Base-by-base conservation (phyloP, 2,329 filamentous ascomycete genomes). In the Fusarium paranaense region DNA sequence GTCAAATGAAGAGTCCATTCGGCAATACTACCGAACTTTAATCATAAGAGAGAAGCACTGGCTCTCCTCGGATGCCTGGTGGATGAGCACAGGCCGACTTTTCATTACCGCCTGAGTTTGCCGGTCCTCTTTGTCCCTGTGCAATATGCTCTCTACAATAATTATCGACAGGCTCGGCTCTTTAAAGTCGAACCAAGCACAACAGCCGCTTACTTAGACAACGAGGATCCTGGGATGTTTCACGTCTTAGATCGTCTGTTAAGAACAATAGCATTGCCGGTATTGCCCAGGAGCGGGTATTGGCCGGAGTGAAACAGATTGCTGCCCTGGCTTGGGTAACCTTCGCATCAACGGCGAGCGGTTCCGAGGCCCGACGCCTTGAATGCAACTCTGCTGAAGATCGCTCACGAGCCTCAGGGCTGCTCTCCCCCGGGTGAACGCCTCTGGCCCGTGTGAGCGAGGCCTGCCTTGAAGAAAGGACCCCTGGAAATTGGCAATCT, bases 401-500 rank as follows among this genome's bases (percentile, higher is more conserved):
- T 38, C 45, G 18, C 59, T 54, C 37, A 30, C 25, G 64, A 67
- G 45, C 56, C 42, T 60, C 20, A 64, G 58, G 65, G n/a, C 25
- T 7, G 40, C 3, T n/a, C 20, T 16, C 40, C 13, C 50, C 47
- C 6, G n/a, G 37, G 33, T 14, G 32, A 37, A 30, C 14, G 8
- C 63, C 54, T 20, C 67, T 32, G 67, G 76, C 59, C 62, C 35
- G 61, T 64, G 70, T 70, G 63, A 40, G 58, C 58, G 35, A 11
- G 30, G 40, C 59, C 38, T n/a, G 22, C 22, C 22, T 20, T 14
- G 32, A 35, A 14, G 25, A 33, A 57, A 33, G 27, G 5, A 22
- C 50, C 52, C 56, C 58, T 76, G 71, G 71, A 78, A 76, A 78
- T 77, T 77, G 66, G 69, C 69, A 78, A 77, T 76, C 76, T 77